A percentile compares a stretch with the other conserved stretches of the same genome.
phyloP scores from a whole-genome alignment of 495 filamentous ascomycete species.

The Oidiodendron maius region DNA sequence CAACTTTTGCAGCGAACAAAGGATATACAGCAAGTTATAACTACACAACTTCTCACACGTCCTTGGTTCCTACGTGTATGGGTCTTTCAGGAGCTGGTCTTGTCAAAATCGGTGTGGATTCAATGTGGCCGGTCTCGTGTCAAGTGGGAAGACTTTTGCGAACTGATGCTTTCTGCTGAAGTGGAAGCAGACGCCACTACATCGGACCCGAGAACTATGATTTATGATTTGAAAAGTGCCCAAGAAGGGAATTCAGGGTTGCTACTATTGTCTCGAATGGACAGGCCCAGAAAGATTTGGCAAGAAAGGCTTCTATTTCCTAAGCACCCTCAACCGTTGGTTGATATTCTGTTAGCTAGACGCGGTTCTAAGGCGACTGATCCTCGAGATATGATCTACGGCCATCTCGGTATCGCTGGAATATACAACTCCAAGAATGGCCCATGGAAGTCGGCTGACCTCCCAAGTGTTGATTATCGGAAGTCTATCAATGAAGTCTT shows the following conservation, averaged over 20 bases:
- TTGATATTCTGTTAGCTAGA: background rate
- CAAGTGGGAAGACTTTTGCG: no score
- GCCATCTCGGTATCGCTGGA: background rate
- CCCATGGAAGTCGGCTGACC: background rate
- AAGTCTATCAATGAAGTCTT: background rate
- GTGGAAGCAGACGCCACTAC: background rate
- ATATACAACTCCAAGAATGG: background rate
- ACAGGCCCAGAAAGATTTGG: background rate
- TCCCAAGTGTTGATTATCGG: background rate
- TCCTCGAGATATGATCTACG: background rate
- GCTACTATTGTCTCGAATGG: background rate
- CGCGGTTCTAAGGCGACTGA: background rate
- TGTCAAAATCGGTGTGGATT: constrained; percentile 13
- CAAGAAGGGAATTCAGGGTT: background rate
- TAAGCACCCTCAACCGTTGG: background rate
- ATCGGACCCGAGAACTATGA: no score
- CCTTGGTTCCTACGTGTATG: constrained; percentile 16
- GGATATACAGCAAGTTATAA: background rate
- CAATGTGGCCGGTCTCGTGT: constrained; percentile 12
- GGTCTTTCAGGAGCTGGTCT: constrained; percentile 20
- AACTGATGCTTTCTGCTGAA: constrained; percentile 4
- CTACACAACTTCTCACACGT: background rate
- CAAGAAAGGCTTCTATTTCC: background rate
- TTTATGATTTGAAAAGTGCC: no score
- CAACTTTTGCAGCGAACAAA: no score